Conservation (phyloP, 2,329 filamentous ascomycete species). For the Penicillium sp. region DNA sequence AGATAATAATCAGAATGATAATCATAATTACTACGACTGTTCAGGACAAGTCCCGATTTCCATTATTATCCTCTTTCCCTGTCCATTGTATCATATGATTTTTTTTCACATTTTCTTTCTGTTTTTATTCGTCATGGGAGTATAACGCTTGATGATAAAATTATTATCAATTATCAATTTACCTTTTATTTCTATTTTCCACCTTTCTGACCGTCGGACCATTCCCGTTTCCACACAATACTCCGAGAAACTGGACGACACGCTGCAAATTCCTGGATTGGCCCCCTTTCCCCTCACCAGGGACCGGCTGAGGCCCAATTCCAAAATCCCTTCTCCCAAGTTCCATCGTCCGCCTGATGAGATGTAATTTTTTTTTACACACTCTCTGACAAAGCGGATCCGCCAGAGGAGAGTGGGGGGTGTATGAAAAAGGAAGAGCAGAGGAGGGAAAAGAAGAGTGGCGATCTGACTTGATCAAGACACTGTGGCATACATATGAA, state of each 20-base stretch:
- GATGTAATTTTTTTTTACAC: slow-evolving; percentile 5
- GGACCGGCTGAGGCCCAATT: slow-evolving; percentile 25
- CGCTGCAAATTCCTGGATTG: slow-evolving; percentile 19
- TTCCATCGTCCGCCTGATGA: slow-evolving; percentile 25
- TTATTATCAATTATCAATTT: neutral
- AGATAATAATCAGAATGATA: neutral
- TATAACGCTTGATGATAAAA: neutral
- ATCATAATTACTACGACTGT: neutral
- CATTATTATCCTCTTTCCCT: neutral
- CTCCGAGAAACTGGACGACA: slow-evolving; percentile 22
- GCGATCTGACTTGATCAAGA: slow-evolving; percentile 23
- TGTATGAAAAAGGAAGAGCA: neutral
- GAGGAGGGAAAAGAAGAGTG: slow-evolving; percentile 18
- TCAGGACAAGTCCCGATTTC: neutral
- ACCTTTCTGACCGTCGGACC: slow-evolving; percentile 20
- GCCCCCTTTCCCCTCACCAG: slow-evolving; percentile 29
- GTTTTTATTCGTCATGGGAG: neutral
- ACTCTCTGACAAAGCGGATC: slow-evolving; percentile 11
- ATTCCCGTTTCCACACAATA: slow-evolving; percentile 27
- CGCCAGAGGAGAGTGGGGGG: neutral
- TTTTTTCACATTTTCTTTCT: neutral
- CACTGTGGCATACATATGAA: neutral
- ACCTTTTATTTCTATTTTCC: neutral
- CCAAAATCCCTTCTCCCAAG: slow-evolving; percentile 19
- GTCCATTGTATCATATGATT: neutral